Evolutionary conservation across 257 asterid species (phyloP).

Genomic region (Nicotiana paniculata): DNA sequence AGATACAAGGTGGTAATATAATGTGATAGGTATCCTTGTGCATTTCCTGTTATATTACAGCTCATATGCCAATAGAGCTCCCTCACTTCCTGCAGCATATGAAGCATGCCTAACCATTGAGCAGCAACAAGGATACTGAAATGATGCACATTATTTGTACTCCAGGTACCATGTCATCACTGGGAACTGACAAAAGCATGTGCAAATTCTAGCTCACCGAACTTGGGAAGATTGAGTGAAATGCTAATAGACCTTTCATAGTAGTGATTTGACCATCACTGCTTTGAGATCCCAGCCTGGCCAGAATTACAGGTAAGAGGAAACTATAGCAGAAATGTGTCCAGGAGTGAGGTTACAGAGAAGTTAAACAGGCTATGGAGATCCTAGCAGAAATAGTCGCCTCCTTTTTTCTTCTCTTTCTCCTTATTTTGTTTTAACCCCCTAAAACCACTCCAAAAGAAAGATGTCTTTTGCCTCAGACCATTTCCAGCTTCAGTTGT

Average conservation of each 20-base stretch:
- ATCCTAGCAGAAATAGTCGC: neutral
- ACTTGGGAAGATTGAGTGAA: neutral
- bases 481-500: neutral
- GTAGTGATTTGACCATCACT: neutral
- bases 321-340: neutral
- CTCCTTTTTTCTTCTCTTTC: neutral
- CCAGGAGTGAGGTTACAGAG: neutral
- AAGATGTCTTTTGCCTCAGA: neutral
- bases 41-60: neutral
- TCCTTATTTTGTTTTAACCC: neutral
- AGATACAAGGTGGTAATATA: neutral
- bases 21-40: neutral
- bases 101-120: neutral
- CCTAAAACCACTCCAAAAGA: neutral
- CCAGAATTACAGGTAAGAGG: neutral
- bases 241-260: neutral
- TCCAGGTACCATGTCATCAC: neutral
- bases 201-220: neutral
- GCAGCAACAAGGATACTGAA: neutral
- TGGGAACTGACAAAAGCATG: neutral
- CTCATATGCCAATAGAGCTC: neutral
- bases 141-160: neutral
- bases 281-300: neutral
- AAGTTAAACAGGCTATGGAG: neutral
- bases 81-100: neutral